These are phyloP conservation scores for Rosa chinensis DNA, from an alignment of 306 rosid species.

Conservation along the genomic window DNA sequence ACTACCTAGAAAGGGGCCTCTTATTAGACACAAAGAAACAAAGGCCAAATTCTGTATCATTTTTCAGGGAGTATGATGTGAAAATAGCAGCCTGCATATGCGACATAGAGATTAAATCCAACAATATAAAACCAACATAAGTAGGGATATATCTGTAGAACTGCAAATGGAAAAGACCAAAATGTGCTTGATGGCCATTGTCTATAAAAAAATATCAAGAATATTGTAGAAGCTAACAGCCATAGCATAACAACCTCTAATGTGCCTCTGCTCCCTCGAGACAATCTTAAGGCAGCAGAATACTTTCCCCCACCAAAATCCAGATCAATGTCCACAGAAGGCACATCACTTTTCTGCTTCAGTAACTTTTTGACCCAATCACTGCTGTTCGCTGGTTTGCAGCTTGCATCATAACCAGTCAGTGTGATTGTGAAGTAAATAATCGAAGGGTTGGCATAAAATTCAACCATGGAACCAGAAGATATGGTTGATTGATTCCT, in stretches of 20 bases:
- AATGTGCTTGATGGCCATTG: background rate
- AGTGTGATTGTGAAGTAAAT: constrained; percentile 69
- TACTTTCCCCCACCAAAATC: constrained; percentile 71
- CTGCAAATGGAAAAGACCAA: background rate
- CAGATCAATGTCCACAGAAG: constrained; percentile 65
- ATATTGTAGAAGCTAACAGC: background rate
- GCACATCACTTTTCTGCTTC: constrained; percentile 66
- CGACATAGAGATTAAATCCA: constrained; percentile 26
- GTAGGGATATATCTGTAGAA: background rate
- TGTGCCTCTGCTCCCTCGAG: constrained; percentile 72
- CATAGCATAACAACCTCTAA: constrained; percentile 65
- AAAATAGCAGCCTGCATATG: constrained; percentile 73
- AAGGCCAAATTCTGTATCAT: constrained; percentile 64
- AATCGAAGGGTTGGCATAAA: constrained; percentile 75
- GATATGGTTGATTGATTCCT: constrained; percentile 70
- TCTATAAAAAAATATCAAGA: background rate
- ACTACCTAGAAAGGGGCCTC: constrained; percentile 65
- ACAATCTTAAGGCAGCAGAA: constrained; percentile 75
- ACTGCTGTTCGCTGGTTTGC: constrained; percentile 73
- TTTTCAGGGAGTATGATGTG: constrained; percentile 76
- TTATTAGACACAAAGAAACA: constrained; percentile 65
- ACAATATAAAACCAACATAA: constrained; percentile 22
- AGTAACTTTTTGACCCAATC: constrained; percentile 78
- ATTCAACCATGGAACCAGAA: constrained; percentile 56
- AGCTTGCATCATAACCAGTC: constrained; percentile 50